These are phyloP conservation scores for Tetrapisispora phaffii DNA, from an alignment of 805 yeast genomes.

Conservation along the genomic window DNA sequence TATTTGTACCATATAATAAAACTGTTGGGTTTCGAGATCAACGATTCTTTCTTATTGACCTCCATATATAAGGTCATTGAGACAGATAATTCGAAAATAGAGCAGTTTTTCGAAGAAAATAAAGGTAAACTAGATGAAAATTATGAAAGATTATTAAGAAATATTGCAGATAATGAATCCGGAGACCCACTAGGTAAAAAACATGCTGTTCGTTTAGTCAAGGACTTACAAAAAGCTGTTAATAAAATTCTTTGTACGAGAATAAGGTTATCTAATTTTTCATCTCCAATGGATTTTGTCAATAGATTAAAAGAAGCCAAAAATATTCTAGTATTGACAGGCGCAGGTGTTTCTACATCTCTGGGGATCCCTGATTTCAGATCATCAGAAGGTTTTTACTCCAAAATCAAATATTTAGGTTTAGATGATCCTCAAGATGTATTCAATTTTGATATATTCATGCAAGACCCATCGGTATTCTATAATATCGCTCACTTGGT, in stretches of 20 bases:
- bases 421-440: slow-evolving; percentile 85
- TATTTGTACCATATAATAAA: slow-evolving; percentile 49
- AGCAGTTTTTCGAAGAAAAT: slow-evolving; percentile 6
- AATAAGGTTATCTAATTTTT: slow-evolving; percentile 41
- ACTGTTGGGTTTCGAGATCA: slow-evolving; percentile 49
- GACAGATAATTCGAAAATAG: slow-evolving; percentile 12
- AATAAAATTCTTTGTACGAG: slow-evolving; percentile 50
- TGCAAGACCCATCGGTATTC: slow-evolving; percentile 66
- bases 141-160: not conserved
- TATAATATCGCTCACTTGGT: slow-evolving; percentile 78
- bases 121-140: not conserved
- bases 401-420: slow-evolving; percentile 55
- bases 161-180: not conserved
- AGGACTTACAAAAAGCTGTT: slow-evolving; percentile 52
- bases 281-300: slow-evolving; percentile 50
- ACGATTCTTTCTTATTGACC: slow-evolving; percentile 28
- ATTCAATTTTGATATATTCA: slow-evolving; percentile 60
- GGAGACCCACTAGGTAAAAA: slow-evolving; percentile 34
- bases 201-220: slow-evolving; percentile 38
- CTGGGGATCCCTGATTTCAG: slow-evolving; percentile 89
- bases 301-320: slow-evolving; percentile 43
- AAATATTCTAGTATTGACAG: slow-evolving; percentile 67
- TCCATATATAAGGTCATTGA: slow-evolving; percentile 20
- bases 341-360: slow-evolving; percentile 88
- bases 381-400: slow-evolving; percentile 74